Conservation (phyloP, 305 asterid genomes). For the Fraxinus greggii region DNA sequence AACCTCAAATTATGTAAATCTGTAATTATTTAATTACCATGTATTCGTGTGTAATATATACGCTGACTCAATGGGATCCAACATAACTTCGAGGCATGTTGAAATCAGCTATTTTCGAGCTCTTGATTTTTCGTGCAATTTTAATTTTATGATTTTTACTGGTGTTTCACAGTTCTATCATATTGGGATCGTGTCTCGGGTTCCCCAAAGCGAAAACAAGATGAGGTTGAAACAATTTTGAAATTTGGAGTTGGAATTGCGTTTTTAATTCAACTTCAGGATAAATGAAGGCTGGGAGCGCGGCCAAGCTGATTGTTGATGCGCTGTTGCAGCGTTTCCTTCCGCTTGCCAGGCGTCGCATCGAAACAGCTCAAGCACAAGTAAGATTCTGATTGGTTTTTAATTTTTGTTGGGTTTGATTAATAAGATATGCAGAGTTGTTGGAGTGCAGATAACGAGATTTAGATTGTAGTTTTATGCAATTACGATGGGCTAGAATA, state of each 20-base stretch:
- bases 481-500: not conserved
- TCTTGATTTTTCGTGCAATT: conserved; percentile 4
- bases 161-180: conserved; percentile 11
- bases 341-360: conserved; percentile 96
- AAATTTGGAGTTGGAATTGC: conserved; percentile 34
- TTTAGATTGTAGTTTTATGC: not conserved
- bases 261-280: conserved; percentile 24
- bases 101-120: conserved; percentile 11
- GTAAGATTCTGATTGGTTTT: conserved; percentile 34
- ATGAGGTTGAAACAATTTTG: conserved; percentile 33
- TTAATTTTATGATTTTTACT: conserved; percentile 12
- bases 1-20: conserved; percentile 17
- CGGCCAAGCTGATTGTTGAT: conserved; percentile 94
- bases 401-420: not conserved
- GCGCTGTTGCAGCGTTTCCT: conserved; percentile 97
- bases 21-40: not conserved
- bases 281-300: conserved; percentile 97
- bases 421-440: not conserved
- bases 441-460: not conserved
- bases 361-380: conserved; percentile 99
- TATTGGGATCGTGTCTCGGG: conserved; percentile 40
- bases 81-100: conserved; percentile 5
- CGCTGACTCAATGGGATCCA: conserved; percentile 11
- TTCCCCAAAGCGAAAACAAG: conserved; percentile 19
- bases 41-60: not conserved